Evolutionary conservation across 352 stramenopile genomes (phyloP).

Genomic region (Globisporangium ultimum): DNA sequence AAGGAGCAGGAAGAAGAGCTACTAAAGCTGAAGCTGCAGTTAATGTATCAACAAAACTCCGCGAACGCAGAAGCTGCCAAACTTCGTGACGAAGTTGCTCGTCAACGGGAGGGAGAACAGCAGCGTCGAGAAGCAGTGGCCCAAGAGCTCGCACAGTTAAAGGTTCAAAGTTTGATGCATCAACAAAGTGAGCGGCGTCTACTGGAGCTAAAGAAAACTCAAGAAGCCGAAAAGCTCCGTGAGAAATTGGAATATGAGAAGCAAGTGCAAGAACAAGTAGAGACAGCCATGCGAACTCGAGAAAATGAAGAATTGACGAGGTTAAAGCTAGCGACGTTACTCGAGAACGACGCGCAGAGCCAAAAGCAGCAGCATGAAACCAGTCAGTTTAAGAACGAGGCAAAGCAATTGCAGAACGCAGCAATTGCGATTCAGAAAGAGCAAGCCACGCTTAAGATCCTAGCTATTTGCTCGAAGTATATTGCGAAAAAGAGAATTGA

Average conservation of each 20-base stretch:
- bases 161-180: constrained; percentile 57
- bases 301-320: constrained; percentile 60
- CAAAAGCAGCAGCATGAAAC: constrained; percentile 34
- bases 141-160: constrained; percentile 48
- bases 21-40: constrained; percentile 55
- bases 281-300: constrained; percentile 43
- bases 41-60: constrained; percentile 48
- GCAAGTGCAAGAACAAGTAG: constrained; percentile 33
- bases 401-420: constrained; percentile 34
- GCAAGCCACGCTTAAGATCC: constrained; percentile 63
- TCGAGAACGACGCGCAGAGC: constrained; percentile 27
- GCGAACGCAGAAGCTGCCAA: constrained; percentile 46
- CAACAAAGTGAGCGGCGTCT: constrained; percentile 41
- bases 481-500: constrained; percentile 35
- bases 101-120: constrained; percentile 44
- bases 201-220: constrained; percentile 26
- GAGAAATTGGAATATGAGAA: constrained; percentile 46
- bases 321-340: constrained; percentile 47
- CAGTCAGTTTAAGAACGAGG: constrained; percentile 35
- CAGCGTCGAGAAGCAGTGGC: constrained; percentile 41
- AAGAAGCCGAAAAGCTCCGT: constrained; percentile 34
- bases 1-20: constrained; percentile 74
- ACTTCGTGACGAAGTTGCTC: constrained; percentile 39
- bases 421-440: constrained; percentile 41
- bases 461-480: constrained; percentile 55